Base-by-base conservation (phyloP, 2,329 filamentous ascomycete genomes). In the Aspergillus flavus region DNA sequence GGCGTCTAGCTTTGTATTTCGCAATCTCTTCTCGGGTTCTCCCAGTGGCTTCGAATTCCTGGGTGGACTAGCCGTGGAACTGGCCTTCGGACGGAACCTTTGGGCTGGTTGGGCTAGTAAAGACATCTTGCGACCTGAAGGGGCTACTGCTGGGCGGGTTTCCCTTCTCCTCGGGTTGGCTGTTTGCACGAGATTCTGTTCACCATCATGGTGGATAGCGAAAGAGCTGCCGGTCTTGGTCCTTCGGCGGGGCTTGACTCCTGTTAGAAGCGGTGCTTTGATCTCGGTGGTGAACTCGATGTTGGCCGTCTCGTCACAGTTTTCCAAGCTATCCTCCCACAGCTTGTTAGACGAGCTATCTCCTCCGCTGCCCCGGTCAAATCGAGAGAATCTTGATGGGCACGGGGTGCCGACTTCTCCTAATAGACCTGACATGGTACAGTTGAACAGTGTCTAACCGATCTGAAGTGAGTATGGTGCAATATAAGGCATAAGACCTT, bases 211-310 rank as follows among this genome's bases (percentile, higher is more conserved):
- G 57, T 80, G 77, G 52, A 81, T 81, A 14, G 71, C 69, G 39
- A 81, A 80, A 1, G 69, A 67, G 19, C 70, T 61, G 21, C 64
- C 65, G 7, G 66, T 69, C 61, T 67, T 69, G 43, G 69, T 72
- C 55, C 67, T 69, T 67, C 75, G 69, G 57, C 71, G 71, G 23
- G 73, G 74, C 41, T 73, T 75, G 50, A 63, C 70, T 41, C 69
- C 69, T 16, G 66, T 75, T 30, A 75, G 66, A 6, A 73, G 67
- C 0, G 76, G 72, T 21, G 69, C 64, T 56, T 67, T 71, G 57
- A 81, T 72, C 53, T 79, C 78, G 14, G 75, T 77, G 4, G 79
- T 81, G 64, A 78, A 81, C 9, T 82, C 78, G 26, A 81, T 68
- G 21, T 76, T 73, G 6, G 64, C 72, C 0, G 79, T 81, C 19